Base-by-base conservation (phyloP, 495 filamentous ascomycete genomes). In the Tetracladium setigerum region DNA sequence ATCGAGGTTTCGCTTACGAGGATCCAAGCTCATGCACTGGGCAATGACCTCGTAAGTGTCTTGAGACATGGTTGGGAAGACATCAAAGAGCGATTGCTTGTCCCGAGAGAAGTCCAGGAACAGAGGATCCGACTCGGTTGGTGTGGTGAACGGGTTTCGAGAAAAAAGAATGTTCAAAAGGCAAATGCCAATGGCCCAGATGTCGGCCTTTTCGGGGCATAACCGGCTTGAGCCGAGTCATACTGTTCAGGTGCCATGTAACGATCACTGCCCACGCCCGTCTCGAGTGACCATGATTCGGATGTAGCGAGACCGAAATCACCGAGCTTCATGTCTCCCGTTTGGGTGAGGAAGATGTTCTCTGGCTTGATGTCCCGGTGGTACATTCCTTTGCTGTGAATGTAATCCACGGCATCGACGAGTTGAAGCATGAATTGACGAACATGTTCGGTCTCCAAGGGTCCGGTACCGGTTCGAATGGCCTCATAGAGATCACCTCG, bases 221-320 rank as follows among this genome's bases (percentile, higher is more conserved):
- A 97, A 54, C 92, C 92, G 40, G 71, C 75, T 47, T 81, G 81
- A 56, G 80, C 71, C 17, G 90, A 86, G 54, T 97, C 91, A 54
- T 89, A 97, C 59, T 98, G 92, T 65, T 97, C 92, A 14, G 92
- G 92, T 41, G 92, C 89, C 92, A 98, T 98, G 68, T 98, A 98
- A 30, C 92, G 87, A 57, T 98, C 94, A 64, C 91, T 96, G 43
- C 92, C 92, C 39, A 98, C 92, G 50, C 83, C 88, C 31, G 81
- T 82, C 67, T 98, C 92, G 56, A 84, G 81, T 36, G 83, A 89
- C 89, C 88, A 95, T 54, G 74, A 64, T 30, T 94, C 87, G 3
- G 78, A 80, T 8, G 91, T 95, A 38, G 88, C 89, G 38, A 98
- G 73, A 46, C 92, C 92, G 62, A 97, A 94, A 65, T 98, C 92